phyloP scores from a whole-genome alignment of 371 early-diverging fungal species.

The Mucor piriformis region DNA sequence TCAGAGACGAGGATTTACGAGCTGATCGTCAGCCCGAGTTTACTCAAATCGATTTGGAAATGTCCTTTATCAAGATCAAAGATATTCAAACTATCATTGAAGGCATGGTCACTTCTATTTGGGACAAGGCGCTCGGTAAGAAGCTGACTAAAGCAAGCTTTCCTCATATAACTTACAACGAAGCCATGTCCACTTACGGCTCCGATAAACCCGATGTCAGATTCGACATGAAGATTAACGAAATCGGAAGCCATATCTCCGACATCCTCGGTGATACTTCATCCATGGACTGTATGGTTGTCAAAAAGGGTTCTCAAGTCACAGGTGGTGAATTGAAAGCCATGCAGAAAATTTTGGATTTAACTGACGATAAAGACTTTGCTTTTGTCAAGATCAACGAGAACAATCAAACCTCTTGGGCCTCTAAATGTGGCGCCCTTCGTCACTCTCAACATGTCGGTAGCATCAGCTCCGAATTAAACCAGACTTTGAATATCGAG shows the following conservation, averaged over 20 bases:
- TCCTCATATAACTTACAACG: conserved; percentile 75
- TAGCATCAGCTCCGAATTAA: conserved; percentile 25
- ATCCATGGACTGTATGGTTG: conserved; percentile 46
- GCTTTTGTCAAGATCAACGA: conserved; percentile 63
- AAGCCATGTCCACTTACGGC: conserved; percentile 86
- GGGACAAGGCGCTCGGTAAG: conserved; percentile 60
- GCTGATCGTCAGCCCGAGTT: conserved; percentile 95
- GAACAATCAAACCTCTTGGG: conserved; percentile 59
- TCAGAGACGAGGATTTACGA: conserved; percentile 88
- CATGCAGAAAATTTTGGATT: conserved; percentile 35
- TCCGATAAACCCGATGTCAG: conserved; percentile 92
- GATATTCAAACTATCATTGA: conserved; percentile 81
- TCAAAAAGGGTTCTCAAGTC: conserved; percentile 43
- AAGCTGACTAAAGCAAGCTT: conserved; percentile 58
- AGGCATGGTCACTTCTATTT: conserved; percentile 70
- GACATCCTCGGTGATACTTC: conserved; percentile 29
- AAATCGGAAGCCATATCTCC: conserved; percentile 35
- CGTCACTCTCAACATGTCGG: conserved; percentile 33
- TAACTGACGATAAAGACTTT: conserved; percentile 35
- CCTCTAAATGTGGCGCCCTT: conserved; percentile 43
- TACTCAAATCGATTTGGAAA: conserved; percentile 87
- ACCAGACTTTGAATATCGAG: conserved; percentile 42
- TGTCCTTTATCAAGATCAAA: conserved; percentile 75
- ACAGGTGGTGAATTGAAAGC: conserved; percentile 43
- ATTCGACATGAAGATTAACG: conserved; percentile 71